A percentile compares a stretch with the other conserved stretches of the same genome.
Conservation (phyloP, 257 asterid genomes). For the Striga asiatica region DNA sequence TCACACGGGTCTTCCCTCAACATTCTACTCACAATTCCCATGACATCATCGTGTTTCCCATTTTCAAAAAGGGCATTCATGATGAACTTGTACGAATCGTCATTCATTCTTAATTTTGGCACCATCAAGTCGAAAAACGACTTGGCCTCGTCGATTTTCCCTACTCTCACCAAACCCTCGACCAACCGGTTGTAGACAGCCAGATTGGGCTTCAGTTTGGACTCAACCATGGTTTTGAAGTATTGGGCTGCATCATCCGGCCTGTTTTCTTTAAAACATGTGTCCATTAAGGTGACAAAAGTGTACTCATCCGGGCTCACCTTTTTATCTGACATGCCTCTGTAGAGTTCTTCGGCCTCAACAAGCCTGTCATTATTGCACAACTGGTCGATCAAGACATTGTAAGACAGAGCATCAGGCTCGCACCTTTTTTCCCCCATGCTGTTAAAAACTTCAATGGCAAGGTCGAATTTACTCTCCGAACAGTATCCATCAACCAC, state of each 20-base stretch:
- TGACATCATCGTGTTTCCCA: conserved; percentile 66
- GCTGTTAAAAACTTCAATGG: conserved; percentile 54
- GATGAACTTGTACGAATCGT: conserved; percentile 65
- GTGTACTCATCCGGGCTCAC: conserved; percentile 84
- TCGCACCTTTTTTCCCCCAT: conserved; percentile 78
- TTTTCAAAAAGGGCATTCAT: conserved; percentile 51
- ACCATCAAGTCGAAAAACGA: conserved; percentile 74
- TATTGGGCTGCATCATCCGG: conserved; percentile 72
- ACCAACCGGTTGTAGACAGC: conserved; percentile 59
- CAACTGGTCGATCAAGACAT: conserved; percentile 70
- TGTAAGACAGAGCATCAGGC: conserved; percentile 71
- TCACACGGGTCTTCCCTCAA: conserved; percentile 80
- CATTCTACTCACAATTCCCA: conserved; percentile 55
- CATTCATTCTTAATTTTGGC: conserved; percentile 75
- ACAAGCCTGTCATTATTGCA: conserved; percentile 55
- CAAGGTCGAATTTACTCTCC: conserved; percentile 52
- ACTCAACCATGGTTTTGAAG: conserved; percentile 74
- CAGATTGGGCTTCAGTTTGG: conserved; percentile 72
- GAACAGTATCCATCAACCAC: conserved; percentile 74
- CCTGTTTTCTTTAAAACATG: conserved; percentile 67
- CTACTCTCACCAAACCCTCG: conserved; percentile 72
- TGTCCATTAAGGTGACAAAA: conserved; percentile 65
- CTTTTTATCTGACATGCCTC: conserved; percentile 53
- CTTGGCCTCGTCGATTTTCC: conserved; percentile 74
- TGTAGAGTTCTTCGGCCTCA: conserved; percentile 71